Evolutionary conservation across 495 filamentous ascomycete genomes (phyloP).

Genomic region (Margaritispora aquatica): DNA sequence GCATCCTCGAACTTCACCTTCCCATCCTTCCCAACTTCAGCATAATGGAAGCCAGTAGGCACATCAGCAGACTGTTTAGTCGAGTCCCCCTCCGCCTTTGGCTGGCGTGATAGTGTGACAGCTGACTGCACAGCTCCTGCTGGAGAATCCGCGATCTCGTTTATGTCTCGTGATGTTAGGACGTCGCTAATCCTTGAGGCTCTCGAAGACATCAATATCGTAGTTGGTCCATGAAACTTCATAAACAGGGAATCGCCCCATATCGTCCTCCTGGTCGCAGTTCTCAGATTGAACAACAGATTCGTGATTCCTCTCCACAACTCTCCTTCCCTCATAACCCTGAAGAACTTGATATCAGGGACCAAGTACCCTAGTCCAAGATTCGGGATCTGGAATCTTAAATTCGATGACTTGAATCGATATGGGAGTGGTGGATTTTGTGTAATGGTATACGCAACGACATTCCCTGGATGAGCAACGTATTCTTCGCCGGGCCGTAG

Average conservation of each 20-base stretch:
- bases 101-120: slow-evolving; percentile 36
- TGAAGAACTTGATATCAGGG: slow-evolving; percentile 63
- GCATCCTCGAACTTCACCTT: slow-evolving; percentile 64
- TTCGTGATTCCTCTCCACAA: slow-evolving; percentile 62
- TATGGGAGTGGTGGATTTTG: slow-evolving; percentile 71
- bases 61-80: slow-evolving; percentile 26
- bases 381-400: slow-evolving; percentile 74
- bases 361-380: slow-evolving; percentile 47
- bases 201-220: slow-evolving; percentile 78
- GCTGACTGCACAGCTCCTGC: slow-evolving; percentile 47
- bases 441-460: slow-evolving; percentile 80
- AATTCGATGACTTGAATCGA: slow-evolving; percentile 68
- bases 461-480: slow-evolving; percentile 77
- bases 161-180: slow-evolving; percentile 66
- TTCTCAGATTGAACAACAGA: slow-evolving; percentile 58
- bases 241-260: slow-evolving; percentile 93
- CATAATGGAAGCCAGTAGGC: slow-evolving; percentile 43
- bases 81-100: slow-evolving; percentile 24
- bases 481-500: slow-evolving; percentile 79
- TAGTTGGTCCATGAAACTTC: slow-evolving; percentile 79
- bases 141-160: slow-evolving; percentile 76
- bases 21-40: slow-evolving; percentile 56
- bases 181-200: slow-evolving; percentile 70
- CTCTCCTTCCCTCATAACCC: slow-evolving; percentile 56
- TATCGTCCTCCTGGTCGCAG: slow-evolving; percentile 71